Conservation (phyloP, 2,329 filamentous ascomycete species). For the Cladorrhinum sp. region DNA sequence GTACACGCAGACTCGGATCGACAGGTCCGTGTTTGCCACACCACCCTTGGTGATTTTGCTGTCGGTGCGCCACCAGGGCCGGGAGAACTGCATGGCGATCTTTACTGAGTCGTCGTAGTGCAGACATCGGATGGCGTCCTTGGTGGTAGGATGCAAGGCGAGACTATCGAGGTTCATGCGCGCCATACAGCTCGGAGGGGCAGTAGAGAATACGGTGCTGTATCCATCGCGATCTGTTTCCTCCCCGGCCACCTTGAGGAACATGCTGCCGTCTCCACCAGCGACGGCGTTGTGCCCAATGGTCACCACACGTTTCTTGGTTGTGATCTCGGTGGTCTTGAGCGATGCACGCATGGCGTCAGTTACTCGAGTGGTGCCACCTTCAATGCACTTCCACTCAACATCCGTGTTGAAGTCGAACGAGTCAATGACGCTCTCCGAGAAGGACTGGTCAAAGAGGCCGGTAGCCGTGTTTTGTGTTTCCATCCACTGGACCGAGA, state of each 20-base stretch:
- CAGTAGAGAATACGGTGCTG: constrained; percentile 31
- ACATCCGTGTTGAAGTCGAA: constrained; percentile 30
- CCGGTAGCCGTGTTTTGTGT: constrained; percentile 23
- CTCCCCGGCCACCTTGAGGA: background rate
- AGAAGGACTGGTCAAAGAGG: constrained; percentile 37
- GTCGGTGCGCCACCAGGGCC: constrained; percentile 32
- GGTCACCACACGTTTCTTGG: constrained; percentile 5
- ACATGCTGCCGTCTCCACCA: background rate
- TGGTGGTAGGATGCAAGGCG: constrained; percentile 21
- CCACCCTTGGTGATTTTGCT: constrained; percentile 23
- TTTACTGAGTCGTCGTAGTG: constrained; percentile 33
- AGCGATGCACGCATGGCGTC: constrained; percentile 31
- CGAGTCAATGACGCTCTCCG: constrained; percentile 35
- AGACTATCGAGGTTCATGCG: constrained; percentile 25
- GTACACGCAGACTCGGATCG: constrained; percentile 31
- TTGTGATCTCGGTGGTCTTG: constrained; percentile 5
- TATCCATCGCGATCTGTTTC: constrained; percentile 14
- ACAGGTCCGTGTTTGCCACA: constrained; percentile 28
- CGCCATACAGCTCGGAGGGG: constrained; percentile 29
- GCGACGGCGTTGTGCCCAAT: background rate
- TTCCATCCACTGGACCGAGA: background rate
- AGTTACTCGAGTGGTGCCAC: constrained; percentile 31
- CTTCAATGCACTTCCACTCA: constrained; percentile 32
- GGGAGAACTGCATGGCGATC: constrained; percentile 37
- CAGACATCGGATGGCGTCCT: constrained; percentile 29